Evolutionary conservation across 371 early-diverging fungal species (phyloP), one percentile per base, ranked within the genome.

Genomic region (Mortierella sp.): DNA sequence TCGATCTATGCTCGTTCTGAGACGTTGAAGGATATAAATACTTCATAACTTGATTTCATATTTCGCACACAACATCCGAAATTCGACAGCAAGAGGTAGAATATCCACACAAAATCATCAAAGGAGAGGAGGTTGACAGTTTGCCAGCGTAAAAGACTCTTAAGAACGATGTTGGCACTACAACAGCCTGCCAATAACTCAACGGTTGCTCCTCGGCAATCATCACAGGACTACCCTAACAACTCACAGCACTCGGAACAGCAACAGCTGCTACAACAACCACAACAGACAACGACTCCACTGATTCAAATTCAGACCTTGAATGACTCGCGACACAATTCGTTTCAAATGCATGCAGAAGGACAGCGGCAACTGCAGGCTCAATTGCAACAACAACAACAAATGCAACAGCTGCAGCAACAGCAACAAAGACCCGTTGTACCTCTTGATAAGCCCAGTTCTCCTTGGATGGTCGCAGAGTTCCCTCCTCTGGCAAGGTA

Each of bases 241-340:
- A 17, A 27, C 21, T 28, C 15, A 6, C 57, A 60, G 14, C 65
- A 47, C 14, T 64, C 46, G 6, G 56, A 60, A 11, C 64, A 64
- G 46, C 64, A 50, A 17, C 52, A 54, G 7, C 64, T 59, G 39
- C 64, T 44, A 14, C 52, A 54, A 17, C 60, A 56, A 28, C 70
- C 34, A 9, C 71, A 56, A 26, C 65, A 65, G 15, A 8, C 30
- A 46, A 30, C 50, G 15, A 42, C 65, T 5, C 68, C 68, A 1
- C 28, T 55, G 31, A 75, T 75, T 56, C 69, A 75, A 27, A 64
- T 75, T 60, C 69, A 75, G 44, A 47, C 60, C 14, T n/a, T 75
- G 54, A 60, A 69, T 48, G 64, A 64, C 8, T 59, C 59, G 19
- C 37, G 56, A 24, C 56, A 46, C 7, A 39, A 30, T 50, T 56